Evolutionary conservation across 2,329 filamentous ascomycete genomes (phyloP).

Genomic region (Penicillium sp.): DNA sequence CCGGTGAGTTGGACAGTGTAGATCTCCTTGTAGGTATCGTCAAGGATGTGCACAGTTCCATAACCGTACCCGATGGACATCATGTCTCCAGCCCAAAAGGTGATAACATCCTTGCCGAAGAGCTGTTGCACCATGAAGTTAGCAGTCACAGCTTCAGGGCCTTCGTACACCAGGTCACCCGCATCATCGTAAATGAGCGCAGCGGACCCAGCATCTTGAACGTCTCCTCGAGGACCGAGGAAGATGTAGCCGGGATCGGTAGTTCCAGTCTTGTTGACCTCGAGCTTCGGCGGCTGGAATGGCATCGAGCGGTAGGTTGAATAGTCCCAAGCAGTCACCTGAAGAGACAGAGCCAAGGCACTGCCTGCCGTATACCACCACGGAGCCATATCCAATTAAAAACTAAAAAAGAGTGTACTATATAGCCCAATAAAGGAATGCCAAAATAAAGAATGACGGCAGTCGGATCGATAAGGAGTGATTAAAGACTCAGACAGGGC

Average conservation of each 20-base stretch:
- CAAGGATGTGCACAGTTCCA: constrained; percentile 33
- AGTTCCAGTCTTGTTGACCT: constrained; percentile 31
- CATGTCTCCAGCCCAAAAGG: constrained; percentile 38
- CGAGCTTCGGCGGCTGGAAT: constrained; percentile 27
- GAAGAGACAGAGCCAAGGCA: too few species aligned
- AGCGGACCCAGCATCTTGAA: constrained; percentile 26
- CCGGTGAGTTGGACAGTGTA: constrained; percentile 30
- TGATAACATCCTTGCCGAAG: constrained; percentile 35
- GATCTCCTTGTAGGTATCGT: constrained; percentile 36
- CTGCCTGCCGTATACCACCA: constrained; percentile 8
- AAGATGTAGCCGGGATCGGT: constrained; percentile 37
- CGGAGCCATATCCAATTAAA: constrained; percentile 8
- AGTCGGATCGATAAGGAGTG: constrained; percentile 1
- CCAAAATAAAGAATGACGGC: constrained; percentile 9
- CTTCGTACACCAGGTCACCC: constrained; percentile 37
- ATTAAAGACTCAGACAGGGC: background rate
- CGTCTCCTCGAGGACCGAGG: constrained; percentile 30
- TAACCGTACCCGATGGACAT: constrained; percentile 31
- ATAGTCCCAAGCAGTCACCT: too few species aligned
- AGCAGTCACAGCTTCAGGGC: constrained; percentile 31
- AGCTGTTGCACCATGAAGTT: constrained; percentile 38
- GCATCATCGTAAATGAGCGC: constrained; percentile 39
- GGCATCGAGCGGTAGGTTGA: too few species aligned
- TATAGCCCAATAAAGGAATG: background rate
- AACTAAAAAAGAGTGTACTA: background rate